Evolutionary conservation across 108 stramenopile species (phyloP), one percentile per base, ranked within the genome.

Genomic region (Skeletonema menzelii): DNA sequence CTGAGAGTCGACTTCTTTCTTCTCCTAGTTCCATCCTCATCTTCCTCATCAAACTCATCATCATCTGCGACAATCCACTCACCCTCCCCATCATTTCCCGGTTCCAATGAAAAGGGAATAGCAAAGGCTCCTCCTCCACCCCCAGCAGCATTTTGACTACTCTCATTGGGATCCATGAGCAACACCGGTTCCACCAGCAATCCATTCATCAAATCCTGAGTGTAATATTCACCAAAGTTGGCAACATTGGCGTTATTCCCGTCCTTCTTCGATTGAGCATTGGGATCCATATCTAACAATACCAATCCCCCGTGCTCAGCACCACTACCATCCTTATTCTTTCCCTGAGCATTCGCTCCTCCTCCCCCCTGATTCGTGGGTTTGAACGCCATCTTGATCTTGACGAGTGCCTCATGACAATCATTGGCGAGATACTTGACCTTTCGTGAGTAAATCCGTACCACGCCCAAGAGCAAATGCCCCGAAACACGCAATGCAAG

Each of bases 361-460:
- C 70, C 67, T 71, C 55, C 56, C 69, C 84, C 62, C 69, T 32
- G 73, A 11, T 70, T 83, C 34, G 82, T 77, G 6, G 88, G 87
- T 46, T 85, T 75, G 83, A 99, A 99, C 2, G 98, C 97, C 95
- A 97, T 97, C 80, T 98, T 96, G 37, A 99, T 92, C 75, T 98
- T 98, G 44, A 95, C 86, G 84, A 98, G 93, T 49, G 99, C 99
- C 85, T 99, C 97, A 70, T 92, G 95, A 83, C 97, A 97, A 85
- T 99, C 99, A 34, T 93, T 83, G 92, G 97, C 85, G 17, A 98
- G 81, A 76, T 98, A 99, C 74, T 93, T 91, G 60, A 95, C 95
- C 75, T 98, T 96, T 31, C 97, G 86, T n/a, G 86, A 88, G 83
- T 99, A 99, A 65, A 99, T 99, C 12, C 99, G 91, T 0, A 98